Conservation (phyloP, 768 basidiomycete species). For the Kwoniella pini region DNA sequence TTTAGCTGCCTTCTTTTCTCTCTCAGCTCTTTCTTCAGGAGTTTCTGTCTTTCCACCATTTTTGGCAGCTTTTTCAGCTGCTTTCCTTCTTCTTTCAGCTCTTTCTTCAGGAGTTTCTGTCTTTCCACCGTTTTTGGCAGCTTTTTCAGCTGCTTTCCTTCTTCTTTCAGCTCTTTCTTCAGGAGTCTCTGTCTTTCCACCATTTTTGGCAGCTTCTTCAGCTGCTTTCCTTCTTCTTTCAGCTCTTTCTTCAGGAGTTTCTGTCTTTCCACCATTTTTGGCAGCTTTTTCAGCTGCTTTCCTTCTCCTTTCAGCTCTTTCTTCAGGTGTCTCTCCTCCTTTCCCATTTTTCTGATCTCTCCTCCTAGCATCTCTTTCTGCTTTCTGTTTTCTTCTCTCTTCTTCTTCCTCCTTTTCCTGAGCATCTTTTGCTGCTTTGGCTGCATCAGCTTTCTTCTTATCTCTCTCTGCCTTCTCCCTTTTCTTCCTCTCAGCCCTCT, state of each 20-base stretch:
- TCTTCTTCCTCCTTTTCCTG: background rate
- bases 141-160: background rate
- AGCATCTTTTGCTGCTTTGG: conserved; percentile 1
- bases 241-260: conserved; percentile 3
- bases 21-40: background rate
- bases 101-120: background rate
- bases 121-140: background rate
- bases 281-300: background rate
- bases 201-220: background rate
- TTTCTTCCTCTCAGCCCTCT: no score
- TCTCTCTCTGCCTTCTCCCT: background rate
- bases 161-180: background rate
- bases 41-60: background rate
- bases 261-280: background rate
- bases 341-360: background rate
- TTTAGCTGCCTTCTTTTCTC: background rate
- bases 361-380: background rate
- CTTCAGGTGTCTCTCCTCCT: conserved; percentile 1
- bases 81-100: background rate
- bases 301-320: background rate
- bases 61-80: background rate
- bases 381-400: background rate
- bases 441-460: background rate
- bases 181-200: background rate
- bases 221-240: conserved; percentile 2